Evolutionary conservation across 1,284 basidiomycete species (phyloP), one percentile per base, ranked within the genome.

Genomic region (Cryptococcus depauperatus): DNA sequence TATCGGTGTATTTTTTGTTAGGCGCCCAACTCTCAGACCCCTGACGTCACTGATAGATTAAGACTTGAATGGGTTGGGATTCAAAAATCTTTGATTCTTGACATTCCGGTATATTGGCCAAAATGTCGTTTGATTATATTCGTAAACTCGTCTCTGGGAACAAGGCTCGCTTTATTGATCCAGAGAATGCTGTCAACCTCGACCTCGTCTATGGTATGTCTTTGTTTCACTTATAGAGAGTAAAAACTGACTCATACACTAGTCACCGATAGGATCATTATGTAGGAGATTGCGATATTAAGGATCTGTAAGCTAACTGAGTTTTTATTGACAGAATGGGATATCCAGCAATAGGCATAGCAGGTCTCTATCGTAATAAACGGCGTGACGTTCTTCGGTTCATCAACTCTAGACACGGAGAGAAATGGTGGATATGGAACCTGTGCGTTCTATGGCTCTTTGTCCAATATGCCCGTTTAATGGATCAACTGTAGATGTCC

Each of bases 361-460:
- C 87, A 56, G 78, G 83, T 0, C 66, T 86, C 30, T 93, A 92
- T 60, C 78, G 89, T 40, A 93, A 93, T 63, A 76, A 76, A 29
- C 75, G 84, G 38, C 79, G 82, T 23, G 84, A 90, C 58, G 85
- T 84, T 0, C 79, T 82, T 54, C 76, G 76, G 42, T 91, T 92
- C 65, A 75, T 92, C 19, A 79, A 84, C 35, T 73, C 79, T 41
- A 75, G 81, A 35, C 85, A 89, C 55, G 79, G 80, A 5, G 76
- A 81, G 57, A 80, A 85, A 56, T 91, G 80, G 62, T 84, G 85
- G 79, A 76, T 85, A 26, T 91, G 87, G 76, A 93, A 93, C 68
- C 81, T 92, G 62, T 71, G 38, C 40, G 64, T 37, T 21, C 5
- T 9, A 9, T 25, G 14, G 3, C 1, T 11, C 35, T 11, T 37